A percentile compares a stretch with the other conserved stretches of the same genome.
These are phyloP conservation scores for Suillus occidentalis DNA, from an alignment of 768 basidiomycete genomes.

Conservation along the genomic window DNA sequence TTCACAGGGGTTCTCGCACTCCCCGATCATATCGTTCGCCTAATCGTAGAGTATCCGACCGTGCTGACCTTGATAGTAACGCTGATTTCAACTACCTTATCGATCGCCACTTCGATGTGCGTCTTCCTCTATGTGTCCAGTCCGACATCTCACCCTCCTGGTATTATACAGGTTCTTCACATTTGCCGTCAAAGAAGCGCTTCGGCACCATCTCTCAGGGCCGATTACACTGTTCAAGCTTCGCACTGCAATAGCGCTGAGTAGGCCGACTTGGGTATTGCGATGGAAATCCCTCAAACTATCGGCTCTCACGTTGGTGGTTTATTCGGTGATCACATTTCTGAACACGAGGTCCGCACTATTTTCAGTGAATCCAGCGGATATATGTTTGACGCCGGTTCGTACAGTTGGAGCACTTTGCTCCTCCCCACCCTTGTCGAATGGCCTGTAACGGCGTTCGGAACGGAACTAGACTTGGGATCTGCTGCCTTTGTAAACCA, in stretches of 20 bases:
- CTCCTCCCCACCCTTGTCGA: neutral
- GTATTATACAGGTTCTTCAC: neutral
- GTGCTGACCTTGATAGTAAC: neutral
- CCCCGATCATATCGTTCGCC: neutral
- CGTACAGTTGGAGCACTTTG: slow-evolving; percentile 4
- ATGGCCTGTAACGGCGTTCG: neutral
- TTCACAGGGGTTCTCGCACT: neutral
- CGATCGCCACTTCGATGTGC: neutral
- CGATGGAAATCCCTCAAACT: neutral
- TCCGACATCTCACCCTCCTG: neutral
- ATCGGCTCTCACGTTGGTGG: neutral
- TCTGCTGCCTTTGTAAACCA: neutral
- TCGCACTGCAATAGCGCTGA: neutral
- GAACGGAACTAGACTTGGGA: slow-evolving; percentile 2
- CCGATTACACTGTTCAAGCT: neutral
- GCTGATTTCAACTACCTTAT: neutral
- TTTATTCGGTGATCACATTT: neutral
- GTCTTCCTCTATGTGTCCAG: neutral
- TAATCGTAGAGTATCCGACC: neutral
- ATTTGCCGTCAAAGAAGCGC: neutral
- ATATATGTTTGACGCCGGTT: neutral
- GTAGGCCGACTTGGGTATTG: neutral
- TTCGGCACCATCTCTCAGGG: neutral
- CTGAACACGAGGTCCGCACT: neutral
- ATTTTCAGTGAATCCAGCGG: neutral